Conservation (phyloP, 148 eudicot genomes). For the Suaeda aralocaspica region DNA sequence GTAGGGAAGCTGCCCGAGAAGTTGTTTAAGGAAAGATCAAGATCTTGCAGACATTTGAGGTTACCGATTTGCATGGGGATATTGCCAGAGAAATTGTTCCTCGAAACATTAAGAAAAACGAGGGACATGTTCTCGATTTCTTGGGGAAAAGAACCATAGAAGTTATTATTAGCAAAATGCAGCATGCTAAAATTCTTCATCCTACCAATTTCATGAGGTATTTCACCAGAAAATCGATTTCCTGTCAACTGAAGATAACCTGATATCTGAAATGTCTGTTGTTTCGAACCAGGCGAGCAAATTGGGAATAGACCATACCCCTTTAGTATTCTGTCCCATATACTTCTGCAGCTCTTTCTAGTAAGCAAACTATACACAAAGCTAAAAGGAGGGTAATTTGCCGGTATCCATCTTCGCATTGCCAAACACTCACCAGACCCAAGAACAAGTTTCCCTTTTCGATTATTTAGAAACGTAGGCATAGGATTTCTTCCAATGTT, state of each 20-base stretch:
- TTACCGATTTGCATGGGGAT: slow-evolving; percentile 59
- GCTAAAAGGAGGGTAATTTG: slow-evolving; percentile 88
- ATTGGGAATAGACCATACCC: slow-evolving; percentile 76
- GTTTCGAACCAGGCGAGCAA: slow-evolving; percentile 44
- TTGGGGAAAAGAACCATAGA: slow-evolving; percentile 57
- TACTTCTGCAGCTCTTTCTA: slow-evolving; percentile 63
- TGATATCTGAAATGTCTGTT: slow-evolving; percentile 42
- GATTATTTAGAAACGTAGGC: slow-evolving; percentile 52
- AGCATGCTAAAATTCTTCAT: slow-evolving; percentile 80
- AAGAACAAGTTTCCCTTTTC: slow-evolving; percentile 31
- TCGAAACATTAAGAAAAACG: slow-evolving; percentile 60
- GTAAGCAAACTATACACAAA: slow-evolving; percentile 71
- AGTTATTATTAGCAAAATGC: slow-evolving; percentile 58
- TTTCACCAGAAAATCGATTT: slow-evolving; percentile 56
- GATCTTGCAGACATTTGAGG: slow-evolving; percentile 65
- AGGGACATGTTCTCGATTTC: slow-evolving; percentile 53
- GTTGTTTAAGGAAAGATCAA: slow-evolving; percentile 80
- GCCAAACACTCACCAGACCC: slow-evolving; percentile 82
- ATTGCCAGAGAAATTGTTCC: slow-evolving; percentile 54
- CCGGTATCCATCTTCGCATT: slow-evolving; percentile 94
- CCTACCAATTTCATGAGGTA: slow-evolving; percentile 64
- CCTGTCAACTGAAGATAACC: slow-evolving; percentile 83
- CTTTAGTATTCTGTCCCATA: slow-evolving; percentile 72
- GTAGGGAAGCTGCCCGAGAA: slow-evolving; percentile 80
- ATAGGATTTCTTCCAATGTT: slow-evolving; percentile 55